Evolutionary conservation across 345 rosid genomes (phyloP).

Genomic region (Salix exigua): DNA sequence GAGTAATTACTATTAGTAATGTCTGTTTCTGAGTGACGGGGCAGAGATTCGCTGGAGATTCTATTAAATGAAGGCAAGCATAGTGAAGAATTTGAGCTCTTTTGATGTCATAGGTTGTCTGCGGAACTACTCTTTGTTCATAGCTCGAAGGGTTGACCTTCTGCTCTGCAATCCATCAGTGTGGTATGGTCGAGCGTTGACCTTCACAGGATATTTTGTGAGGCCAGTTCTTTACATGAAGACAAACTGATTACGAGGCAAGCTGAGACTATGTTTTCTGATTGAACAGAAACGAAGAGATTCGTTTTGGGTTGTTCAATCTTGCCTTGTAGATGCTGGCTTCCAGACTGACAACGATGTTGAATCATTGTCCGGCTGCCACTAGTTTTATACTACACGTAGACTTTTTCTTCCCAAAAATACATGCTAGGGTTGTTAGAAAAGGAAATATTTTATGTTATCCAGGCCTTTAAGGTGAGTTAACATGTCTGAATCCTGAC

Average conservation of each 20-base stretch:
- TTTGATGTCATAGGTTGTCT: background rate
- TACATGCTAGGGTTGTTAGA: background rate
- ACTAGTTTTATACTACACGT: too few relatives aligned
- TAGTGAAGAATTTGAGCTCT: background rate
- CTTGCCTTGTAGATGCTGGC: background rate
- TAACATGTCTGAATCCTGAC: background rate
- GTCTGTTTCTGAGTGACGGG: background rate
- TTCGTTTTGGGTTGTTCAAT: background rate
- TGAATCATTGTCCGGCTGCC: constrained; percentile 27
- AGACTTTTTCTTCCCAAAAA: background rate
- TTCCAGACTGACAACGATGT: constrained; percentile 9
- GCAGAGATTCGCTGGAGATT: background rate
- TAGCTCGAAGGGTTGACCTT: background rate
- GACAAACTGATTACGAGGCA: background rate
- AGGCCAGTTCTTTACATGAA: background rate
- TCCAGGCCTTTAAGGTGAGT: background rate
- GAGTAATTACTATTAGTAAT: too few relatives aligned
- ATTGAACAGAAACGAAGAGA: background rate
- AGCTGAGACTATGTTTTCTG: background rate
- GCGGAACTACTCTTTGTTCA: background rate
- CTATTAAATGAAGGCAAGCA: background rate
- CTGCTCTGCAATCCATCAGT: background rate
- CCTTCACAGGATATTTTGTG: background rate
- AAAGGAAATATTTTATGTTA: background rate
- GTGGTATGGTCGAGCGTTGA: background rate